Base-by-base conservation (phyloP, 83 land plant species). In the Picea engelmannii region DNA sequence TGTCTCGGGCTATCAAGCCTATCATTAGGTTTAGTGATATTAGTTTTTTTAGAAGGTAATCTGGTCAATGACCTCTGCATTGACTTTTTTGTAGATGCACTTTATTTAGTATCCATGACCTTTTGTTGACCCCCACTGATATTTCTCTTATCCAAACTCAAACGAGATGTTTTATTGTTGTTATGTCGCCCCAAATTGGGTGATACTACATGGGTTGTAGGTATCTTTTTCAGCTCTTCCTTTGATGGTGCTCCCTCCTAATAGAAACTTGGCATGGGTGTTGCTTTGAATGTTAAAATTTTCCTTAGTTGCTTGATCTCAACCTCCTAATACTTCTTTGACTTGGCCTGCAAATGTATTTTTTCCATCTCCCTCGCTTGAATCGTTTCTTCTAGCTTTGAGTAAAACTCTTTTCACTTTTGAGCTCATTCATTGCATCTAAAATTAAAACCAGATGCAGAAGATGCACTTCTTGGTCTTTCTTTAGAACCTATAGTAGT, bases 201-300 rank as follows among this genome's bases (percentile, higher is more conserved):
- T 74, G 77, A 74, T 44, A 44, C 21, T 44, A 59, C 25, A 21
- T 27, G 24, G 1, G 77, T 74, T 44, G 77, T 44, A 10, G 77
- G 77, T 78, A 87, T 87, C 89, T 89, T 89, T 80, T 89, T 89
- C 69, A 87, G 44, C 60, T 89, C 91, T 31, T 76, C 80, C 76
- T 89, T 89, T 24, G 89, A 87, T 24, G 91, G 91, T 60, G 89
- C 67, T n/a, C 85, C 89, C 67, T 89, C 91, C 67, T 89, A 85
- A 71, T 89, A 89, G 76, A 89, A 89, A 71, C 82, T 89, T 62
- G 91, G 91, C 89, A 89, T 89, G 21, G 91, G 91, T 42, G 87
- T 84, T 71, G 89, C 91, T 85, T 89, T 87, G 78, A 89, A 89
- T 55, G 78, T 82, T 80, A 89, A 66, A 80, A 79, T 86, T 82